A percentile compares a stretch with the other conserved stretches of the same genome.
These are phyloP conservation scores for Xylariomycetidae sp. DNA, from an alignment of 2,329 filamentous ascomycete genomes.

Conservation along the genomic window DNA sequence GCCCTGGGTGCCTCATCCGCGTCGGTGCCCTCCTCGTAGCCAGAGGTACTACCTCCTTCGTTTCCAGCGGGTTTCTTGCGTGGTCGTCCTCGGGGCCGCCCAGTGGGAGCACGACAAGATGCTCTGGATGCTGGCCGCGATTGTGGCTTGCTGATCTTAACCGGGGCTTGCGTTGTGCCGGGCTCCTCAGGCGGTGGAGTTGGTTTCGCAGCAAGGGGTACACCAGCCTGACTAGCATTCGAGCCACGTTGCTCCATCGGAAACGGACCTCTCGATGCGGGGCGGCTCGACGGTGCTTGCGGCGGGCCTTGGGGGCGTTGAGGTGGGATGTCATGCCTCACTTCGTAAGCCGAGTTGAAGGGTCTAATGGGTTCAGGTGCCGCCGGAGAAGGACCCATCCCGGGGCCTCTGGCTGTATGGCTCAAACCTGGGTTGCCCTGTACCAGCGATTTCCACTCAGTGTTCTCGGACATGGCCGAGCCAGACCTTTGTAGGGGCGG, in stretches of 20 bases:
- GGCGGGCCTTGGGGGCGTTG: conserved; percentile 14
- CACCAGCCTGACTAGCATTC: conserved; percentile 8
- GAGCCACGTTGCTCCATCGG: conserved; percentile 5
- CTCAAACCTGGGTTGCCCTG: conserved; percentile 60
- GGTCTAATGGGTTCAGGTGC: conserved; percentile 28
- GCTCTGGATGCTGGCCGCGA: conserved; percentile 59
- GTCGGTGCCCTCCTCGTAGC: conserved; percentile 64
- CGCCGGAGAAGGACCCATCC: conserved; percentile 20
- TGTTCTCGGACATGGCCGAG: conserved; percentile 55
- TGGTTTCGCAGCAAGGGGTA: conserved; percentile 11
- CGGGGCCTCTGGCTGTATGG: conserved; percentile 31
- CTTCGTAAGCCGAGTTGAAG: conserved; percentile 20
- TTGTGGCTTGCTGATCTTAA: conserved; percentile 33
- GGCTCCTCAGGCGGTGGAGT: conserved; percentile 10
- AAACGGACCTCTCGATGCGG: conserved; percentile 15
- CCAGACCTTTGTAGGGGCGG: conserved; percentile 19
- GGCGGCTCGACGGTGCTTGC: conserved; percentile 16
- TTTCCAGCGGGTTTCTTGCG: conserved; percentile 42
- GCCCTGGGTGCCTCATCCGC: conserved; percentile 50
- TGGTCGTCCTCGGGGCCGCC: conserved; percentile 52
- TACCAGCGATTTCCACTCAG: conserved; percentile 74
- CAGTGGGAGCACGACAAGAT: conserved; percentile 46
- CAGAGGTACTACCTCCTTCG: conserved; percentile 67
- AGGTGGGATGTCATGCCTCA: conserved; percentile 12
- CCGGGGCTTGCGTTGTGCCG: conserved; percentile 17